Evolutionary conservation across 2,329 filamentous ascomycete species (phyloP), one percentile per base, ranked within the genome.

Genomic region (Aspergillus sp.): DNA sequence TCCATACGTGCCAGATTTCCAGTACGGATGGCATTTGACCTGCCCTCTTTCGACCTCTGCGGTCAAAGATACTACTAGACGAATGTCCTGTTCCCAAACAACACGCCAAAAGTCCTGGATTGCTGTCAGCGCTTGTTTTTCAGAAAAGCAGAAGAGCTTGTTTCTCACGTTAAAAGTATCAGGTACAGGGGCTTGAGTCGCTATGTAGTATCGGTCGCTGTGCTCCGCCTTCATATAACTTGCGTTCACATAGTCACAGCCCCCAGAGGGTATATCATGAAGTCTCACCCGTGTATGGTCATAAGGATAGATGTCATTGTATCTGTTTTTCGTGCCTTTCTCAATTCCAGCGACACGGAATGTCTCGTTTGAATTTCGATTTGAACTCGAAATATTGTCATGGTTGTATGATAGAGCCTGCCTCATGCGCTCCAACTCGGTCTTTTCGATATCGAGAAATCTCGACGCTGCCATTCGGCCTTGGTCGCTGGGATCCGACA

Each of bases 231-330:
- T 89, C 64, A 98, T 82, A 68, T 96, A 87, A 74, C 91, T 98
- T 19, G 93, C 95, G 73, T 99, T 99, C 78, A 99, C 88, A 72
- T 99, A 99, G 76, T 99, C 95, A 76, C 94, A 97, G 23, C 82
- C 84, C 13, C 89, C 89, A 1, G 84, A 80, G 0, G 85, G 80
- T 41, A 89, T 86, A 47, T 87, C 86, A 66, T 91, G 84, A 51
- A 99, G 79, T 67, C 87, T 92, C 57, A 99, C 95, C 62, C 95
- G 84, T 3, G 92, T 89, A 76, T 99, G 95, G 72, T 98, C 94
- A 74, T 96, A 99, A 0, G 95, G 95, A 79, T 96, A 89, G 59
- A 98, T 97, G 69, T 97, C 96, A 80, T 97, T 98, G 81, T 99
- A 99, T 8, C 95, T 87, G 70, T 99, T 99, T 81, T 98, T 98